phyloP scores from a whole-genome alignment of 257 asterid genomes.

The Gentiana straminea region DNA sequence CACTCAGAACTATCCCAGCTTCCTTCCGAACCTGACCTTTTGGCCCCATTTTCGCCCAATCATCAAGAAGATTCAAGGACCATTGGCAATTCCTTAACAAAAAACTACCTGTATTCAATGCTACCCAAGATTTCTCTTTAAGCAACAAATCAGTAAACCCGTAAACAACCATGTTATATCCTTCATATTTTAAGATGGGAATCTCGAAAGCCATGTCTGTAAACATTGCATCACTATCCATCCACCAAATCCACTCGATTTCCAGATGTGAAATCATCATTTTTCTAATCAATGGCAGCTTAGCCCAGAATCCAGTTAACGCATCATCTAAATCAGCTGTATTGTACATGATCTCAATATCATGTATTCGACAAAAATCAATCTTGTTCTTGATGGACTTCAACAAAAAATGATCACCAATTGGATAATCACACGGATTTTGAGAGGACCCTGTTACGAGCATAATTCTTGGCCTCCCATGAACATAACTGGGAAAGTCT shows the following conservation, averaged over 20 bases:
- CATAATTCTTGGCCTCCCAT: slow-evolving; percentile 22
- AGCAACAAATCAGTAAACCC: slow-evolving; percentile 24
- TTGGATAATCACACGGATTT: slow-evolving; percentile 28
- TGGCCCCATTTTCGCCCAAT: slow-evolving; percentile 49
- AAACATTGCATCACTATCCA: slow-evolving; percentile 42
- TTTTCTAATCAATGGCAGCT: slow-evolving; percentile 29
- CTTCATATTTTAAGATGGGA: slow-evolving; percentile 20
- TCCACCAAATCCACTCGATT: slow-evolving; percentile 47
- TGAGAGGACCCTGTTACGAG: slow-evolving; percentile 35
- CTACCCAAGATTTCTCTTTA: slow-evolving; percentile 34
- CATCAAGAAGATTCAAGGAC: slow-evolving; percentile 40
- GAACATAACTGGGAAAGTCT: slow-evolving; percentile 10
- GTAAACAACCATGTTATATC: slow-evolving; percentile 24
- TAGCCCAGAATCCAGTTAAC: slow-evolving; percentile 38
- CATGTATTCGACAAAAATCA: slow-evolving; percentile 39
- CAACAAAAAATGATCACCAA: slow-evolving; percentile 37
- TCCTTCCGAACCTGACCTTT: slow-evolving; percentile 26
- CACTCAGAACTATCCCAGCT: slow-evolving; percentile 27
- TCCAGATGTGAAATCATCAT: slow-evolving; percentile 38
- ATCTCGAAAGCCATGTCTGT: slow-evolving; percentile 35
- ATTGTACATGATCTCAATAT: slow-evolving; percentile 30
- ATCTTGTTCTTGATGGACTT: slow-evolving; percentile 45
- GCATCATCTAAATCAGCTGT: slow-evolving; percentile 27
- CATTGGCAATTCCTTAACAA: slow-evolving; percentile 43
- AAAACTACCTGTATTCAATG: slow-evolving; percentile 32